Evolutionary conservation across 805 yeast genomes (phyloP).

Genomic region (Metschnikowia chrysomelidarum): DNA sequence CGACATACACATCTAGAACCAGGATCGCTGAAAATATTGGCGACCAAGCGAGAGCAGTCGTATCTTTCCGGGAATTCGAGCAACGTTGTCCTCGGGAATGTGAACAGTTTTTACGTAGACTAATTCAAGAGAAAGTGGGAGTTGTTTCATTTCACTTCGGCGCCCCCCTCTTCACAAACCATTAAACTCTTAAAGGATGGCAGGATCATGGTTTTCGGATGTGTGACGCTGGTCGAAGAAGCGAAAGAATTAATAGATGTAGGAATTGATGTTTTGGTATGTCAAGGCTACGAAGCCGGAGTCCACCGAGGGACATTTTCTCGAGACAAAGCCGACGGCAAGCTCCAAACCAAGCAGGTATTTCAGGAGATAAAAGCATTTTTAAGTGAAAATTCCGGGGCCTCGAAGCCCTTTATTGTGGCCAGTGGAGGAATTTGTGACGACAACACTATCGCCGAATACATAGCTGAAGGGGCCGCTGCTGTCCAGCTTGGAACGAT

Average conservation of each 20-base stretch:
- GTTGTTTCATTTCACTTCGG: conserved; percentile 58
- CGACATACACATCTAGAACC: background rate
- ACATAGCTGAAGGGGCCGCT: conserved; percentile 43
- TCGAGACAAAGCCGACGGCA: conserved; percentile 27
- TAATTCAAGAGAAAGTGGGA: conserved; percentile 31
- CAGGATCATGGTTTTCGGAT: conserved; percentile 44
- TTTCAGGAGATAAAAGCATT: conserved; percentile 21
- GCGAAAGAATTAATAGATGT: conserved; percentile 27
- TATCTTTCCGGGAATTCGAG: conserved; percentile 33
- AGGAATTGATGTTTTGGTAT: conserved; percentile 48
- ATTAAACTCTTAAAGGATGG: conserved; percentile 31
- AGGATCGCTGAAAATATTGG: conserved; percentile 1
- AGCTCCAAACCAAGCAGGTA: conserved; percentile 34
- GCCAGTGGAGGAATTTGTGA: conserved; percentile 56
- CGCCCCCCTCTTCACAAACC: conserved; percentile 30
- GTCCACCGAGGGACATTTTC: conserved; percentile 58
- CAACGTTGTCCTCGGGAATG: conserved; percentile 14
- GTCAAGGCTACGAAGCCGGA: conserved; percentile 65
- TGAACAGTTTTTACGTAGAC: conserved; percentile 19
- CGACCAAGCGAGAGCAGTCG: conserved; percentile 22
- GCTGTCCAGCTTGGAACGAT: conserved; percentile 59
- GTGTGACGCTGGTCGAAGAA: conserved; percentile 48
- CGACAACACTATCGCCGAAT: conserved; percentile 26
- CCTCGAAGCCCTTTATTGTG: conserved; percentile 35
- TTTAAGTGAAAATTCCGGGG: conserved; percentile 9